Evolutionary conservation across 2,329 filamentous ascomycete species (phyloP), one percentile per base, ranked within the genome.

Genomic region (Cylindrodendrum hubeiense): DNA sequence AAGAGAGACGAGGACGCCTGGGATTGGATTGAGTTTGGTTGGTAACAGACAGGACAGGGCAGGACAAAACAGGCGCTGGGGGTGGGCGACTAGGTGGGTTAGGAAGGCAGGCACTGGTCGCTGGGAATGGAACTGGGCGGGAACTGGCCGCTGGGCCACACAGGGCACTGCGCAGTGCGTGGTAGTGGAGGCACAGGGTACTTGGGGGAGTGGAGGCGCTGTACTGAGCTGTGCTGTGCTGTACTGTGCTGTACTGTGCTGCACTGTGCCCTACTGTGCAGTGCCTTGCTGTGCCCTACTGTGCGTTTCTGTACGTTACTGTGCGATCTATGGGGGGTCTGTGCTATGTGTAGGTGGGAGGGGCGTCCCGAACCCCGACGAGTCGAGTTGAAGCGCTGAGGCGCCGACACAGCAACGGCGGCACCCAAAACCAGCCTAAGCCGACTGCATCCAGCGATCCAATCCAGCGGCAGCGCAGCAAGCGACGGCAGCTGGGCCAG

Each of bases 11-110:
- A 70, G 64, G 67, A 71, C 69, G 61, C 54, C 70, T 71, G 56
- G 70, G 71, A 74, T 74, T 73, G 68, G 71, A 67, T 69, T 71
- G 69, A 60, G 64, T 67, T 74, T 75, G 65, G 70, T 64, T 74
- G 69, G 65, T 59, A 65, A 62, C 59, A 53, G 51, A 62, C 56
- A 49, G 44, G 26, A 44, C 58, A 58, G 53, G 63, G 59, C 53
- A 62, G 59, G 47, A 61, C 57, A 47, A 65, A 61, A 60, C 62
- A 67, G 66, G 49, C 66, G 57, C 71, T 71, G 72, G 71, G 71
- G 69, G 69, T 47, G 54, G 60, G 60, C 41, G 63, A 67, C 67
- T 67, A 69, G 69, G 71, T 67, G 60, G 54, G 47, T 57, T 52
- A 71, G 62, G 58, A 50, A 46, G 47, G 66, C 67, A 63, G 59